These are phyloP conservation scores for Zea mays DNA, from an alignment of 176 grass and related monocot genomes.

Conservation along the genomic window Zm-B73-REFERENCE-NAM-5.0 NC_050098.1:234771001-234771500, in stretches of 20 bases:
- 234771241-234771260: constrained; percentile 73
- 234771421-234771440: constrained; percentile 43
- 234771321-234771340: constrained; percentile 62
- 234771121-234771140: constrained; percentile 77
- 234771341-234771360: constrained; percentile 70
- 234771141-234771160: constrained; percentile 78
- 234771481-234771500: constrained; percentile 26
- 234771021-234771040: constrained; percentile 62
- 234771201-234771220: constrained; percentile 70
- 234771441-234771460: constrained; percentile 31
- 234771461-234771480: constrained; percentile 20
- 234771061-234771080: constrained; percentile 84
- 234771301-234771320: constrained; percentile 85
- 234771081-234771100: constrained; percentile 83
- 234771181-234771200: constrained; percentile 71
- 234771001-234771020: constrained; percentile 69
- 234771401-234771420: constrained; percentile 27
- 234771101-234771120: constrained; percentile 77
- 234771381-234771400: constrained; percentile 45
- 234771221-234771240: constrained; percentile 75
- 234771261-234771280: constrained; percentile 65
- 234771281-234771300: constrained; percentile 65
- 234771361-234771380: constrained; percentile 65
- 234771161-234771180: constrained; percentile 84
- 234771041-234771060: constrained; percentile 42